Conservation (phyloP, 306 rosid species). For the Carpinus viminea region DNA sequence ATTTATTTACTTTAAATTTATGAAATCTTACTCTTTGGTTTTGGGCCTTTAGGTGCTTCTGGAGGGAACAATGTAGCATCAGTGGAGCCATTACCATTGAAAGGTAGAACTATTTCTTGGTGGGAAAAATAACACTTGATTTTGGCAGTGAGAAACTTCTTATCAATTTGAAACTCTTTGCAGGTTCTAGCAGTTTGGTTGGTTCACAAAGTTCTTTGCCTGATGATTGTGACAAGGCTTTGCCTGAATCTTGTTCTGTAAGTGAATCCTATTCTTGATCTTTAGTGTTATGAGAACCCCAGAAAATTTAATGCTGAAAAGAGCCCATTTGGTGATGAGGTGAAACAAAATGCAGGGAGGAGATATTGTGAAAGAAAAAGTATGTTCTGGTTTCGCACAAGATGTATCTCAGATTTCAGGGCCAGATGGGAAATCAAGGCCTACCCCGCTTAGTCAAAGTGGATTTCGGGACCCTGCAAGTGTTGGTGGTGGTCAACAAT, state of each 20-base stretch:
- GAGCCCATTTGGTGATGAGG: slow-evolving; percentile 27
- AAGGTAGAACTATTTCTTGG: slow-evolving; percentile 11
- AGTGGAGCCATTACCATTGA: slow-evolving; percentile 28
- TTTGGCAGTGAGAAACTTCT: slow-evolving; percentile 14
- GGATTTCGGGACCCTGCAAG: slow-evolving; percentile 92
- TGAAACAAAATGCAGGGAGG: slow-evolving; percentile 23
- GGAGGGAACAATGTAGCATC: slow-evolving; percentile 19
- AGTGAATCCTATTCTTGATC: slow-evolving; percentile 35
- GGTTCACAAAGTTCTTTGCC: slow-evolving; percentile 32
- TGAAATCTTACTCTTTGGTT: slow-evolving; percentile 16
- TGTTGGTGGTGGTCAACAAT: slow-evolving; percentile 77
- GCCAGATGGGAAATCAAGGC: slow-evolving; percentile 61
- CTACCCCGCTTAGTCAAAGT: slow-evolving; percentile 86
- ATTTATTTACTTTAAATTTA: slow-evolving; percentile 8
- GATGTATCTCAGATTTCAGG: slow-evolving; percentile 85
- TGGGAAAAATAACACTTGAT: slow-evolving; percentile 12
- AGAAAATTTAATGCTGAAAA: slow-evolving; percentile 38
- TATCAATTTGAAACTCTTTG: slow-evolving; percentile 9
- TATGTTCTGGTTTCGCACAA: slow-evolving; percentile 38
- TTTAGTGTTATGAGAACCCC: slow-evolving; percentile 20
- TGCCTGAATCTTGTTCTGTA: slow-evolving; percentile 24
- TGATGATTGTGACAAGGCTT: slow-evolving; percentile 33
- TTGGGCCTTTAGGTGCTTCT: slow-evolving; percentile 29
- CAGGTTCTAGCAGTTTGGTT: slow-evolving; percentile 35
- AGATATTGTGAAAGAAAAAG: slow-evolving; percentile 39